A percentile compares a stretch with the other conserved stretches of the same genome.
phyloP scores from a whole-genome alignment of 2,329 filamentous ascomycete species.

The Fusarium nisikadoi region DNA sequence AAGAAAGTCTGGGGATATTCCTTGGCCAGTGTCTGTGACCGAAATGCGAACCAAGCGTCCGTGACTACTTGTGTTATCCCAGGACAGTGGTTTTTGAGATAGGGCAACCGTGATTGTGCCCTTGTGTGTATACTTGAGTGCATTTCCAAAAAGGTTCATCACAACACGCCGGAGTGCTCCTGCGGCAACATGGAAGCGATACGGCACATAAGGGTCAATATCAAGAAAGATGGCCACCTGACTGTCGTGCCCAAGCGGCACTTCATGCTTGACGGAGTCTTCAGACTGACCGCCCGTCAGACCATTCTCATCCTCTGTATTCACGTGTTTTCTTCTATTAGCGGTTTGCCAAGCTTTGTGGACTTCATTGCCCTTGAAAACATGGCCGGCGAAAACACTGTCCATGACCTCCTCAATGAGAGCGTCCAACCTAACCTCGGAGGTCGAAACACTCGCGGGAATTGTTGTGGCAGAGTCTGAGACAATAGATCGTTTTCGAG shows the following conservation, averaged over 20 bases:
- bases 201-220: slow-evolving; percentile 57
- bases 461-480: slow-evolving; percentile 2
- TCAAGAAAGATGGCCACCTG: slow-evolving; percentile 47
- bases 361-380: slow-evolving; percentile 28
- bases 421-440: slow-evolving; percentile 26
- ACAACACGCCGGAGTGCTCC: slow-evolving; percentile 64
- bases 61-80: background rate
- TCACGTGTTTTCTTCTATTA: background rate
- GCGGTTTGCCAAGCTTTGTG: slow-evolving; percentile 25
- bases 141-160: slow-evolving; percentile 72
- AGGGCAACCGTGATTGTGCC: slow-evolving; percentile 49
- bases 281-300: background rate
- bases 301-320: background rate
- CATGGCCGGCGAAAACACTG: slow-evolving; percentile 38
- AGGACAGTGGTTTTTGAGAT: slow-evolving; percentile 27
- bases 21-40: slow-evolving; percentile 72
- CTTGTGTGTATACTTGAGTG: slow-evolving; percentile 67
- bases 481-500: slow-evolving; percentile 13
- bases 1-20: slow-evolving; percentile 73
- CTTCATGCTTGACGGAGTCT: background rate
- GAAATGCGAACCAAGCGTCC: slow-evolving; percentile 50
- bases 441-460: background rate
- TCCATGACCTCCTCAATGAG: slow-evolving; percentile 39
- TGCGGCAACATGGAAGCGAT: slow-evolving; percentile 65
- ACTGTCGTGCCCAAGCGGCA: slow-evolving; percentile 16